Conservation (phyloP, 1,284 basidiomycete genomes). For the Volvariella surrecta region DNA sequence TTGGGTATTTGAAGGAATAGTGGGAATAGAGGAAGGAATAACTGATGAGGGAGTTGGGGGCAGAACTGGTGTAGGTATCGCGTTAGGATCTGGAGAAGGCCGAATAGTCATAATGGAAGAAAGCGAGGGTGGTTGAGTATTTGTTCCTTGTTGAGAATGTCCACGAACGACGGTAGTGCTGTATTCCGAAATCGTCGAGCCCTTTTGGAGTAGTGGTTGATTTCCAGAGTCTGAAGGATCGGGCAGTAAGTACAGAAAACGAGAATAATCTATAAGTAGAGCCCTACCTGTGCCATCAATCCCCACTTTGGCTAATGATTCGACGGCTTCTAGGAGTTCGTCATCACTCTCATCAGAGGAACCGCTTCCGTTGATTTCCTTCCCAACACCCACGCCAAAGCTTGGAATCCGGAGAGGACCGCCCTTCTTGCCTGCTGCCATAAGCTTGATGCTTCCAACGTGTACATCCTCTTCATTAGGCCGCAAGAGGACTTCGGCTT, state of each 20-base stretch:
- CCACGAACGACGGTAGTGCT: conserved; percentile 59
- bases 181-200: conserved; percentile 44
- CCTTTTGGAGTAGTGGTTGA: conserved; percentile 46
- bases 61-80: conserved; percentile 23
- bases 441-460: conserved; percentile 81
- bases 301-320: conserved; percentile 41
- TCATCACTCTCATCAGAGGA: conserved; percentile 58
- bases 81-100: conserved; percentile 41
- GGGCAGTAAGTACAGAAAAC: conserved; percentile 7
- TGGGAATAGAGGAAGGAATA: no score
- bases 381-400: conserved; percentile 70
- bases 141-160: conserved; percentile 26
- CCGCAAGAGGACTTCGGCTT: conserved; percentile 70
- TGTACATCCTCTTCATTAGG: conserved; percentile 63
- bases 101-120: conserved; percentile 71
- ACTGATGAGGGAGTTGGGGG: conserved; percentile 18
- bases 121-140: conserved; percentile 42
- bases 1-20: conserved; percentile 13
- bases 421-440: conserved; percentile 51
- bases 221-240: conserved; percentile 13
- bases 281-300: conserved; percentile 40
- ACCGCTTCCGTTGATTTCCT: conserved; percentile 34
- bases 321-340: conserved; percentile 63
- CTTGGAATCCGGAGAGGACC: conserved; percentile 73
- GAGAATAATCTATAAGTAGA: conserved; percentile 24